Base-by-base conservation (phyloP, 257 asterid genomes). In the Parsonsia alboflavescens region DNA sequence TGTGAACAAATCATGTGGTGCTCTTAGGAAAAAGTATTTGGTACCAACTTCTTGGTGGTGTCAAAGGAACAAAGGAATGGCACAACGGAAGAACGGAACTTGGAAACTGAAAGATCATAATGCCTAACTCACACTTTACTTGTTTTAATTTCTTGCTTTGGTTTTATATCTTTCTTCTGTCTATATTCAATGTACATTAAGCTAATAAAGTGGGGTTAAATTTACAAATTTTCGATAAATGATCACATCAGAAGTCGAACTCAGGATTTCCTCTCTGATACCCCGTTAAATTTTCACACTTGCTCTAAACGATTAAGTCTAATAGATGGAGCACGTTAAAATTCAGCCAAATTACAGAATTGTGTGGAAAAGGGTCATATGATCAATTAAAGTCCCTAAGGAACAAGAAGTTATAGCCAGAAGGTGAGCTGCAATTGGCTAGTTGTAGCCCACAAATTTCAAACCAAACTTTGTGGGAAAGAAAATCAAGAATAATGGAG, bases 11-110 rank as follows among this genome's bases (percentile, higher is more conserved):
- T 8, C 21, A 5, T 11, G 63, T 5, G 46, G 57, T 73, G 78
- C 74, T 45, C 64, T 90, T 49, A 83, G 79, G 68, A 85, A 74
- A 12, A 72, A 85, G 13, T 81, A 83, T 48, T 30, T 46, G 7
- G 26, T 86, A 28, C 88, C 91, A 2, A 1, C 1, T 6, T 7
- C 16, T 0, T 89, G 95, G 96, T 81, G 84, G 80, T 63, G 71
- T 36, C 68, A 45, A 21, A 59, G 44, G 58, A 76, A 76, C 42
- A 58, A 58, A 21, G 81, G 81, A 22, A 73, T 80, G 78, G 75
- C 52, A 72, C 78, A 80, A 71, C 62, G 52, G 44, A n/a, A 54
- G 33, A 80, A 80, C 67, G 84, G 84, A 22, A 46, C 71, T 49
- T 76, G 81, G 84, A 65, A 45, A 48, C 30, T 76, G 49, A 52